These are phyloP conservation scores for Fusarium temperatum DNA, from an alignment of 2,329 filamentous ascomycete species.

Conservation along the genomic window DNA sequence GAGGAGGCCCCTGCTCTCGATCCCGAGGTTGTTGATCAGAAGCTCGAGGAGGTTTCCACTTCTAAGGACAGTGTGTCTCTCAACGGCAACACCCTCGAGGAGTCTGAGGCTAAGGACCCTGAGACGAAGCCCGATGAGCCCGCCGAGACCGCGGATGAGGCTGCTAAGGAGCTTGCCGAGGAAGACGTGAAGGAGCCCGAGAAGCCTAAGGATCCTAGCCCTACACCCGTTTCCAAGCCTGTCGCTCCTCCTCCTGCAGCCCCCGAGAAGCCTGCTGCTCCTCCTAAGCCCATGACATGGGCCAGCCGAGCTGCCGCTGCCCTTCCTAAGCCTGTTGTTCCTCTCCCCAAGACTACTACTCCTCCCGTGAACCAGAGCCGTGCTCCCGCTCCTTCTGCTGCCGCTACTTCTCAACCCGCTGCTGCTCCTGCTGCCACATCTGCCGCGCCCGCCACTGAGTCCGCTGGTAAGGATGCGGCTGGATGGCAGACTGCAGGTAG, in stretches of 20 bases:
- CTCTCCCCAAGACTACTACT: slow-evolving; percentile 66
- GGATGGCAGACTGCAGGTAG: slow-evolving; percentile 88
- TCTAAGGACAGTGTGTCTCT: slow-evolving; percentile 48
- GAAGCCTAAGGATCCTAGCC: slow-evolving; percentile 71
- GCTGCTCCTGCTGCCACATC: slow-evolving; percentile 49
- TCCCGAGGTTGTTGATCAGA: slow-evolving; percentile 72
- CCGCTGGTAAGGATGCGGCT: slow-evolving; percentile 59
- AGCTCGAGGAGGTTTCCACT: slow-evolving; percentile 71
- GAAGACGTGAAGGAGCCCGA: slow-evolving; percentile 67
- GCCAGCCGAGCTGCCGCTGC: slow-evolving; percentile 73
- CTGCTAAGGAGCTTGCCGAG: slow-evolving; percentile 61
- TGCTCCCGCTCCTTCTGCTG: slow-evolving; percentile 57
- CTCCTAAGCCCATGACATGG: slow-evolving; percentile 76
- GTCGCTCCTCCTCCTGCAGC: slow-evolving; percentile 46
- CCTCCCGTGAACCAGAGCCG: slow-evolving; percentile 62
- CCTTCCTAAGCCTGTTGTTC: slow-evolving; percentile 62
- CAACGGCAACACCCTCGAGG: slow-evolving; percentile 47
- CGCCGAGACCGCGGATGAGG: slow-evolving; percentile 58
- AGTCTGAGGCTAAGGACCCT: slow-evolving; percentile 50
- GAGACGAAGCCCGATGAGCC: slow-evolving; percentile 50
- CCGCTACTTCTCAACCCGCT: slow-evolving; percentile 49
- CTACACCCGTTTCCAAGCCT: slow-evolving; percentile 58
- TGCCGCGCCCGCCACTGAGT: slow-evolving; percentile 52
- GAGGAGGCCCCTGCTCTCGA: slow-evolving; percentile 50
- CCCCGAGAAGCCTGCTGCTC: slow-evolving; percentile 54